Evolutionary conservation across 208 protist species (phyloP), one percentile per base, ranked within the genome.

Genomic region (Trypanosoma boissoni): DNA sequence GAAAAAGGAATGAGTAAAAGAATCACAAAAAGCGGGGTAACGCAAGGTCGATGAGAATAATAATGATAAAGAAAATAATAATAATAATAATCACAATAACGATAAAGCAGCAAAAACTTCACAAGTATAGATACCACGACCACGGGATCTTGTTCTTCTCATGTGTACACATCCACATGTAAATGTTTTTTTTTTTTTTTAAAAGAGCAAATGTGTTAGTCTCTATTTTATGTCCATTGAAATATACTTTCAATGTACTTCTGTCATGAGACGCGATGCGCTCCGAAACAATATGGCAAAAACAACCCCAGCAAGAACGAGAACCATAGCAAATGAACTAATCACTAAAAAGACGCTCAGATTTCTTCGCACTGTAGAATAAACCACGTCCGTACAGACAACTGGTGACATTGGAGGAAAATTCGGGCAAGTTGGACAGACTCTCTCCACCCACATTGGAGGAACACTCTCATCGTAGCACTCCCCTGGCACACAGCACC

Each of bases 331-430:
- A 50, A 72, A 72, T n/a, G 49, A n/a, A 41, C 29, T 61, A 45
- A 72, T 72, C 2, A 67, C 58, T 20, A 72, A 43, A 59, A 72
- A 72, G 9, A 57, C 66, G 54, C 58, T 42, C 34, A 72, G 46
- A 46, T 72, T 72, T 45, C 53, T 64, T 3, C 27, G 58, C 42
- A 72, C 53, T 12, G 58, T 65, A 9, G 44, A 54, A 49, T 64
- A 64, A 2, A 64, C 46, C 18, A 34, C 43, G 44, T 37, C 49
- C 6, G 66, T 72, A 42, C 66, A 72, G 29, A 67, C 52, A 3
- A 59, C 55, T 10, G 64, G 44, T n/a, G 45, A 28, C 52, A 56
- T 55, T 10, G 62, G 62, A 7, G 54, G 54, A 46, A 55, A 68
- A 4, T 12, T 32, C 23, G 59, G 42, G 50, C 66, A 72, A 2